A percentile compares a stretch with the other conserved stretches of the same genome.
phyloP scores from a whole-genome alignment of 2,329 filamentous ascomycete genomes.

The Xylaria hypoxylon region DNA sequence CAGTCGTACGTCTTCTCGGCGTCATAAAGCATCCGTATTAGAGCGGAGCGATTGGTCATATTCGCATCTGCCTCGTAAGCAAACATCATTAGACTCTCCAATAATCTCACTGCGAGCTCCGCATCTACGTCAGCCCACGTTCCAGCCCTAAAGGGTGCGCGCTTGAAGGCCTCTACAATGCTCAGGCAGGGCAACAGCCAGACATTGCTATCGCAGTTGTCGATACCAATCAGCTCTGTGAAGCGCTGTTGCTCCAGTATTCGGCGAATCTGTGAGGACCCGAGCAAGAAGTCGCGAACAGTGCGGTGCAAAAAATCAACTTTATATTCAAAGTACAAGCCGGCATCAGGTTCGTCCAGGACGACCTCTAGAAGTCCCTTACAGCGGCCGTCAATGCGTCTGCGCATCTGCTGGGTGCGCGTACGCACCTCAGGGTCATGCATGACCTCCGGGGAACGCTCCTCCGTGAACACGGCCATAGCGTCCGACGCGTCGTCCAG shows the following conservation, averaged over 20 bases:
- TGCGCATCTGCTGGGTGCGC: slow-evolving; percentile 11
- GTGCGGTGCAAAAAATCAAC: slow-evolving; percentile 23
- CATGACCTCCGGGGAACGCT: not conserved
- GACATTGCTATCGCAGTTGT: not conserved
- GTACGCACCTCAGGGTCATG: not conserved
- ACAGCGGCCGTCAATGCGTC: slow-evolving; percentile 19
- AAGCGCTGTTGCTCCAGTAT: slow-evolving; percentile 17
- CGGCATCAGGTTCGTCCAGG: slow-evolving; percentile 9
- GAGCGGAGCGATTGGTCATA: slow-evolving; percentile 8
- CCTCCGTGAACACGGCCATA: not conserved
- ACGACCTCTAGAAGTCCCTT: slow-evolving; percentile 25
- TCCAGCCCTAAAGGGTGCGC: slow-evolving; percentile 3
- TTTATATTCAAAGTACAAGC: slow-evolving; percentile 12
- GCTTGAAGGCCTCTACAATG: slow-evolving; percentile 19
- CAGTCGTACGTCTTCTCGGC: slow-evolving; percentile 10
- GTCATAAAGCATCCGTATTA: slow-evolving; percentile 3
- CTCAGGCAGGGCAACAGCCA: slow-evolving; percentile 19
- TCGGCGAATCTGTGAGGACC: slow-evolving; percentile 10
- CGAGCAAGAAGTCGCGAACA: slow-evolving; percentile 26
- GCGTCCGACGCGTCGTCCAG: slow-evolving; percentile 15
- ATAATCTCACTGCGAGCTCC: not conserved
- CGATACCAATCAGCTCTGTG: slow-evolving; percentile 1
- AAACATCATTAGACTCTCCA: slow-evolving; percentile 12
- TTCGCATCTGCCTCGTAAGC: slow-evolving; percentile 10
- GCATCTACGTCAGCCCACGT: not conserved